Base-by-base conservation (phyloP, 495 filamentous ascomycete species). In the Daldinia childiae region DNA sequence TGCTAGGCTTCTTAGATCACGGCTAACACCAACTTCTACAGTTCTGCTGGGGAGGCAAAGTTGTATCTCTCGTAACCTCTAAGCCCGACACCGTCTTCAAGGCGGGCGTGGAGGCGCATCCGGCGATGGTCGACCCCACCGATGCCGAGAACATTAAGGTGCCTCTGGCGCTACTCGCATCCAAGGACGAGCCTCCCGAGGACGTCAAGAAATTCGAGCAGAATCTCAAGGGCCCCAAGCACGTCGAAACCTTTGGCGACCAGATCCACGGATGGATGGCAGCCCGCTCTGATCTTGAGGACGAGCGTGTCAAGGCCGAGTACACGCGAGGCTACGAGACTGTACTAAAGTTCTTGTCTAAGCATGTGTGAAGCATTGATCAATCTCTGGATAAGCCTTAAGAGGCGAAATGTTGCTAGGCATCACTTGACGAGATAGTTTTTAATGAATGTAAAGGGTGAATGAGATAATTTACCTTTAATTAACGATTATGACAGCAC, bases 241-340 rank as follows among this genome's bases (percentile, higher is more conserved):
- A 92, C 74, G 88, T 97, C 19, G 91, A 95, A 87, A 94, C 86
- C 34, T 97, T 92, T 74, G 66, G 79, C 9, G 89, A 91, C 69
- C 93, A 96, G 85, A 87, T 96, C 54, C 93, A 97, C 80, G 93
- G 94, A 30, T 97, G 90, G 88, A 97, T 97, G 94, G 92, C 91
- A 19, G 94, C 94, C 5, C 83, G 92, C 26, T 83, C 81, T 21
- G 85, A 95, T 76, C 76, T 96, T 39, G 86, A 89, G 62, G 81
- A 96, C 71, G 80, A 80, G 6, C 84, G 86, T 64, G 90, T 93
- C 45, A 88, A 85, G 77, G 85, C 83, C 75, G 92, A 94, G 82
- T 97, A 96, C 78, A 87, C 89, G 80, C 82, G 91, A 14, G 93
- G 92, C 0, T 97, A 97, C 76, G 85, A 89, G 84, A 86, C 86